A percentile compares a stretch with the other conserved stretches of the same genome.
Conservation (phyloP, 192 early-diverging fungal genomes). For the Chytriomyces sp. region DNA sequence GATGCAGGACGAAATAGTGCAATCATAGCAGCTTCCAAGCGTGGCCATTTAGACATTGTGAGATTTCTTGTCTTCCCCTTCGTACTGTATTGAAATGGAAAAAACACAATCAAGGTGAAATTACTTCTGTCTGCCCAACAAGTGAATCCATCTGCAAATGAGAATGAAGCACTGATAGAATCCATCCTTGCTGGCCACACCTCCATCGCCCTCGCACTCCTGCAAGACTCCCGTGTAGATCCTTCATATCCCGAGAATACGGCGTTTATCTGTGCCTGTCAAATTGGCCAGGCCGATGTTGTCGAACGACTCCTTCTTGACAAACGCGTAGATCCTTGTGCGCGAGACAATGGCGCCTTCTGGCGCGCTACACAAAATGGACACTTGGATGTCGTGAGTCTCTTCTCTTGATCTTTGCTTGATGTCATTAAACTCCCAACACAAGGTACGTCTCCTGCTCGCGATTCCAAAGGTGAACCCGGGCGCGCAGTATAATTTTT, state of each 20-base stretch:
- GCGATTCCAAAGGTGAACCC: not conserved
- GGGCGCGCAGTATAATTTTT: not conserved
- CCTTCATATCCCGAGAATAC: not conserved
- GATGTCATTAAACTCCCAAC: too few species aligned
- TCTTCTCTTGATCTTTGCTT: too few species aligned
- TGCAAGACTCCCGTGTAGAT: not conserved
- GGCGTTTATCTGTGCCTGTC: not conserved
- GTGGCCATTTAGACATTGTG: not conserved
- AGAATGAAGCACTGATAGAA: not conserved
- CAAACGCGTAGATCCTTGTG: constrained; percentile 8
- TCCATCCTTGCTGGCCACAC: too few species aligned
- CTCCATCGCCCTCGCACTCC: not conserved
- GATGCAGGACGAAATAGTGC: not conserved
- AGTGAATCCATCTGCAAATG: not conserved
- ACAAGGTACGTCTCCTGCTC: too few species aligned
- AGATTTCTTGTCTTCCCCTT: not conserved
- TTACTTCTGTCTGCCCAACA: not conserved
- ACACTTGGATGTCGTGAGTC: not conserved
- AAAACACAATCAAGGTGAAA: not conserved
- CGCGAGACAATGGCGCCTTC: not conserved
- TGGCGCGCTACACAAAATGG: not conserved
- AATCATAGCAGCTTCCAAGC: not conserved
- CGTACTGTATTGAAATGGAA: not conserved
- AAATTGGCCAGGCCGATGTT: not conserved
- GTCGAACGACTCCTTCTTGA: not conserved